phyloP scores from a whole-genome alignment of 805 yeast genomes.

The Kuraishia hungarica region DNA sequence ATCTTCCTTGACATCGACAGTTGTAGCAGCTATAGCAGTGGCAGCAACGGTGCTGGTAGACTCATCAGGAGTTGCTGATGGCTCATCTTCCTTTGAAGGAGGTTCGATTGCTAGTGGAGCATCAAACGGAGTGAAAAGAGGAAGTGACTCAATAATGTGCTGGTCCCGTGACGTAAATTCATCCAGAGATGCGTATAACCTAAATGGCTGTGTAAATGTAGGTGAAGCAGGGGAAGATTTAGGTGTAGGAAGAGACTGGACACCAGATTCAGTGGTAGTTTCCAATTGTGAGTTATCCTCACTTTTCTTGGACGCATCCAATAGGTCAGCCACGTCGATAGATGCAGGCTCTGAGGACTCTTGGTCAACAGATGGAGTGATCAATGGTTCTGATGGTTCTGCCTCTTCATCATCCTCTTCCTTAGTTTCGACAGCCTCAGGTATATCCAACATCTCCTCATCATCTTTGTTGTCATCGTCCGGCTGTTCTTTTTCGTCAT shows the following conservation, averaged over 20 bases:
- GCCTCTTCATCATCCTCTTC: conserved; percentile 7
- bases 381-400: neutral
- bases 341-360: conserved; percentile 1
- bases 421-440: conserved; percentile 5
- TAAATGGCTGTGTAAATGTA: conserved; percentile 30
- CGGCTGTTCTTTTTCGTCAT: conserved; percentile 2
- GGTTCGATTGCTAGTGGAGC: conserved; percentile 13
- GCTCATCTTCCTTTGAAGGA: conserved; percentile 12
- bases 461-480: conserved; percentile 1
- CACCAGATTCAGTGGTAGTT: conserved; percentile 1
- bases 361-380: neutral
- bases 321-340: neutral
- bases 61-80: too few species aligned
- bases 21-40: neutral
- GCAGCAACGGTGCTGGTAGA: conserved; percentile 5
- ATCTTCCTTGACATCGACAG: neutral
- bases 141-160: conserved; percentile 37
- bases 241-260: neutral
- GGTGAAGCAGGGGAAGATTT: conserved; percentile 1
- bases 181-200: conserved; percentile 30
- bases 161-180: conserved; percentile 37
- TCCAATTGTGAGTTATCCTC: conserved; percentile 2
- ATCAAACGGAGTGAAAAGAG: conserved; percentile 39
- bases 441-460: neutral
- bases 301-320: neutral